Base-by-base conservation (phyloP, 176 grass and related monocot species). In the Hsuehochloa calcarea region DNA sequence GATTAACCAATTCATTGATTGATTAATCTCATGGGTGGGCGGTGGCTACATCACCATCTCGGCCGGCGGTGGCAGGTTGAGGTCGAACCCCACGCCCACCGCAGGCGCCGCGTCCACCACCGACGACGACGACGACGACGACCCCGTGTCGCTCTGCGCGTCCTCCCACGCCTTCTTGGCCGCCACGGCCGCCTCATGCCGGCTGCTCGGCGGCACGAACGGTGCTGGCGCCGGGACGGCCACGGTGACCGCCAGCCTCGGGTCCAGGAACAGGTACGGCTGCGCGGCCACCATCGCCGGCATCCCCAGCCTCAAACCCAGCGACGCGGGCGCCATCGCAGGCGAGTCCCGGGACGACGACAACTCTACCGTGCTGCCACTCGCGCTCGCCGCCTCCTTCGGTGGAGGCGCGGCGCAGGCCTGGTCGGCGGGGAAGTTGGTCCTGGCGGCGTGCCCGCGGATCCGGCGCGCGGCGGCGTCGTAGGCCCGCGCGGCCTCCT, bases 371-470 rank as follows among this genome's bases (percentile, higher is more conserved):
- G 87, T 92, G 87, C 85, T 92, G 82, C 81, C 88, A 63, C 85
- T 88, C 13, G 79, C 73, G 52, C 74, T 82, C 3, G 77, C 29
- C 25, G 9, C 15, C 77, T 8, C 44, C 69, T 79, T 58, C 13
- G 65, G 55, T 9, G 45, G 68, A 19, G 62, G 82, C 16, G 46
- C 23, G 58, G 34, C 14, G 72, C 23, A 39, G 20, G 75, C 68
- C 49, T 74, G 62, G 35, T 34, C 69, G 60, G 89, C 75, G 10
- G 91, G 88, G 47, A 93, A 93, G 81, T 93, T 93, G 8, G 88
- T 93, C 88, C 88, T 90, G 52, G 91, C 91, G 63, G 88, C 88
- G 22, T 77, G 39, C 27, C 94, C 94, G 19, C 91, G 90, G 76
- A 96, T 89, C 71, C 87, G 90, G 77, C 89, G 75, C 25, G 94